These are phyloP conservation scores for Musa schizocarpa DNA, from an alignment of 176 grass and related monocot genomes.

Conservation along the genomic window DNA sequence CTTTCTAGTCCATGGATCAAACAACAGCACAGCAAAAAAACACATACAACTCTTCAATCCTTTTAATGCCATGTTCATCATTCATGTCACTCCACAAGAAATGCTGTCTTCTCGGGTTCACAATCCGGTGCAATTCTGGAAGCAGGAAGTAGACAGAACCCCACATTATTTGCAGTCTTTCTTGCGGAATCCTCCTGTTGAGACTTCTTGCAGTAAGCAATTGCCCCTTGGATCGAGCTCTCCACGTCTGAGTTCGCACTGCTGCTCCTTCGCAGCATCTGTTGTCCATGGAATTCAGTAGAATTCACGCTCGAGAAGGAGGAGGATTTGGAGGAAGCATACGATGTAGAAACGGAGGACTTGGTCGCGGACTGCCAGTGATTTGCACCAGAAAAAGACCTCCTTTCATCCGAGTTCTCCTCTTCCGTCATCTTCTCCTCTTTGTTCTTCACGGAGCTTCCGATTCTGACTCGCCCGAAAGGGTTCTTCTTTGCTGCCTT, in stretches of 20 bases:
- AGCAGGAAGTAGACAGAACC: conserved; percentile 16
- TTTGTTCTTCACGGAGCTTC: conserved; percentile 31
- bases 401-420: conserved; percentile 31
- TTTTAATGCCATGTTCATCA: too few relatives aligned
- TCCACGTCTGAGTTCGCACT: conserved; percentile 49
- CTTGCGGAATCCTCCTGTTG: conserved; percentile 39
- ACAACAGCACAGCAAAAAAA: too few relatives aligned
- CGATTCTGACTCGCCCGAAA: neutral
- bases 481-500: conserved; percentile 18
- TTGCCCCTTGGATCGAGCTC: conserved; percentile 62
- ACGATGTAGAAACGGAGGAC: neutral
- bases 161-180: conserved; percentile 46
- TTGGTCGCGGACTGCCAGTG: neutral
- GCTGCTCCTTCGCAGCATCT: conserved; percentile 39
- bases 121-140: conserved; percentile 1
- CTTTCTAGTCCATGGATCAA: too few relatives aligned
- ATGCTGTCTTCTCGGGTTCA: neutral
- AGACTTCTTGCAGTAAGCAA: conserved; percentile 70
- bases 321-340: neutral
- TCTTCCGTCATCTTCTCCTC: conserved; percentile 37
- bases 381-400: conserved; percentile 50
- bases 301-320: conserved; percentile 17
- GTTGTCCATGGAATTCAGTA: neutral
- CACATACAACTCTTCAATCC: too few relatives aligned
- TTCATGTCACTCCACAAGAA: too few relatives aligned